Evolutionary conservation across 208 protist genomes (phyloP), one percentile per base, ranked within the genome.

Genomic region (Crithidia acanthocephali): DNA sequence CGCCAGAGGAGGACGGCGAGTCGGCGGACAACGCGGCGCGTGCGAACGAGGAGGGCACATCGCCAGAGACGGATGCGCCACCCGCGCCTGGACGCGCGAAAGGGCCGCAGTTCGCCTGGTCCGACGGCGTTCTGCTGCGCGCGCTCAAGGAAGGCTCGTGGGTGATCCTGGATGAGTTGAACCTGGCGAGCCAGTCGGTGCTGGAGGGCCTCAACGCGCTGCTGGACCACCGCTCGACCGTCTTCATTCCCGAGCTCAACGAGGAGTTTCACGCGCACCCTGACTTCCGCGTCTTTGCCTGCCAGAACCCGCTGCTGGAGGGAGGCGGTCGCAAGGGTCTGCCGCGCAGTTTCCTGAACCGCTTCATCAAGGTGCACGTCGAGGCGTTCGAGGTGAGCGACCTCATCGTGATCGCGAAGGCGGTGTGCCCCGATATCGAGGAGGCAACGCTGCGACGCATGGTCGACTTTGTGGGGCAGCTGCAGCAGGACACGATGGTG

Each of bases 121-220:
- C 90, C 42, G 99, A 99, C 85, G 99, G 99, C 73, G 84, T 98
- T 15, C 95, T 99, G 44, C 83, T 99, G 28, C 84, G 93, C 18
- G 98, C 98, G 7, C 68, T 98, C 23, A 90, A 97, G 62, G 85
- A 87, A 23, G 99, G 99, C 68, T 83, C 97, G 53, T 99, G 99
- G 99, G 95, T 99, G 13, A 90, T 99, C 32, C 83, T 99, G 18
- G 99, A 99, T 89, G 99, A 99, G 92, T 85, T 99, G 3, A 99
- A 99, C 83, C 85, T 99, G 9, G 99, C 99, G 9, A 99, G 98
- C 42, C 99, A 99, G 88, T 92, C 97, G 13, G 99, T 99, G 22
- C 83, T 99, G 23, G 99, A 99, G 88, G 99, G 99, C 50, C 92
- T 99, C n/a, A 99, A 99, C 89, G 92, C 99, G 7, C 88, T 99